Percentiles rank a stretch among this genome's conserved stretches.
These are phyloP conservation scores for Gossypium rotundifolium DNA, from an alignment of 345 rosid species.

Conservation along the genomic window DNA sequence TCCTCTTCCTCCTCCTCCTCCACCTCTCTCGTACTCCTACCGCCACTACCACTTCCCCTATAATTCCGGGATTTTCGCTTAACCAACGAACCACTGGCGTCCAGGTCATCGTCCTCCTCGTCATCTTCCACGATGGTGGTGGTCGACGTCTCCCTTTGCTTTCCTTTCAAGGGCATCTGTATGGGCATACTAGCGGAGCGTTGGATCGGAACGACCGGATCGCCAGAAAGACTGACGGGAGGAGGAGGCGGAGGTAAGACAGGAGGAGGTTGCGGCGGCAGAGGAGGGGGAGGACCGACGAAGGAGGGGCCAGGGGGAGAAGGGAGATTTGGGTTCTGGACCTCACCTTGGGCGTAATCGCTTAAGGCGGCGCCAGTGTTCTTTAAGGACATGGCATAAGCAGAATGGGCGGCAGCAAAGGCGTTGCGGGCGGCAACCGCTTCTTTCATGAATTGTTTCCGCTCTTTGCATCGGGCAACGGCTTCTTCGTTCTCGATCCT, in stretches of 20 bases:
- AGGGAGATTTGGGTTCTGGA: slow-evolving; percentile 28
- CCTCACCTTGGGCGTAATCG: slow-evolving; percentile 74
- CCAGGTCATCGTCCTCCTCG: slow-evolving; percentile 42
- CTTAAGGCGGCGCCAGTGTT: slow-evolving; percentile 94
- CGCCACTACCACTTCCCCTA: slow-evolving; percentile 32
- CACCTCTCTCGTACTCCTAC: slow-evolving; percentile 14
- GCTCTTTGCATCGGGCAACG: slow-evolving; percentile 70
- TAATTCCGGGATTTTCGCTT: slow-evolving; percentile 45
- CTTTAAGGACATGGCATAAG: slow-evolving; percentile 69
- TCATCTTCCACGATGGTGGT: slow-evolving; percentile 56
- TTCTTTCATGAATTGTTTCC: slow-evolving; percentile 64
- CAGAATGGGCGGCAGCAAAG: slow-evolving; percentile 93
- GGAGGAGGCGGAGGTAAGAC: slow-evolving; percentile 53
- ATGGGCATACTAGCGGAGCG: slow-evolving; percentile 82
- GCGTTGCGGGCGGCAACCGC: slow-evolving; percentile 78
- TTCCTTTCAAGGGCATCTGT: slow-evolving; percentile 46
- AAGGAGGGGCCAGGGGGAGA: slow-evolving; percentile 8
- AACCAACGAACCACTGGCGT: slow-evolving; percentile 28
- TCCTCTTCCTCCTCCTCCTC: slow-evolving; percentile 7
- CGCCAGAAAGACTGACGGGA: neutral
- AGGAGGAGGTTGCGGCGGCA: slow-evolving; percentile 1
- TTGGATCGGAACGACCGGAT: slow-evolving; percentile 35
- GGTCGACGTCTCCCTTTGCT: slow-evolving; percentile 27
- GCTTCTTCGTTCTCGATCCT: slow-evolving; percentile 97
- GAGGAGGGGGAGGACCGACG: slow-evolving; percentile 1